Percentiles rank a stretch among this genome's conserved stretches.
Conservation (phyloP, 225 moss, liverwort and hornwort species). For the Asterella californica region DNA sequence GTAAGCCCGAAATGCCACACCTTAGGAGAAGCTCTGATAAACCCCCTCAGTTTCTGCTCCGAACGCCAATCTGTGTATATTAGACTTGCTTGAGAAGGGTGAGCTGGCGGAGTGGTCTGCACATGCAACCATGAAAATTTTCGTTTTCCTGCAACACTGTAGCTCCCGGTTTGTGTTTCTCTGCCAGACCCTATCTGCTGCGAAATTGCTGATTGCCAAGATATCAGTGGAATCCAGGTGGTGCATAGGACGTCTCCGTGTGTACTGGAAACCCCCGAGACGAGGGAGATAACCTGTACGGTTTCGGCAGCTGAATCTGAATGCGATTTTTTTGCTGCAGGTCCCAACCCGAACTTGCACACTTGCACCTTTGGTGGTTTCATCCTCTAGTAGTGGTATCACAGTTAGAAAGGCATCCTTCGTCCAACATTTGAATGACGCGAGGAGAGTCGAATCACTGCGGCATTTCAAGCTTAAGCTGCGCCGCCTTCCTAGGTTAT, state of each 20-base stretch:
- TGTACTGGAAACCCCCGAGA: not conserved
- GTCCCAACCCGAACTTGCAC: conserved; percentile 4
- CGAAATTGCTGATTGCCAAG: not conserved
- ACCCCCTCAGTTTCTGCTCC: too few relatives aligned
- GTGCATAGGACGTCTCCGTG: not conserved
- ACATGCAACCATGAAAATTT: too few relatives aligned
- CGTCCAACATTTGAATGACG: not conserved
- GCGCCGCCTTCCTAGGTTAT: conserved; percentile 17
- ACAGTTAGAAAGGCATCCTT: conserved; percentile 8
- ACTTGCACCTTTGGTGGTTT: conserved; percentile 5
- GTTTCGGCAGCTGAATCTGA: not conserved
- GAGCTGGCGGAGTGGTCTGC: not conserved
- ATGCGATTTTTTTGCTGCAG: not conserved
- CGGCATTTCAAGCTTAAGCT: conserved; percentile 9
- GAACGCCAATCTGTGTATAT: too few relatives aligned
- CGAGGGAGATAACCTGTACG: not conserved
- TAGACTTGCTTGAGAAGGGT: not conserved
- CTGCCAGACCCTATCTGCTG: not conserved
- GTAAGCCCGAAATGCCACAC: conserved; percentile 20
- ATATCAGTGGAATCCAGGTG: not conserved
- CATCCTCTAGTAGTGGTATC: not conserved
- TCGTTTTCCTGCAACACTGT: not conserved
- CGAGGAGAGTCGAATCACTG: not conserved
- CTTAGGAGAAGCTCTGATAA: too few relatives aligned
- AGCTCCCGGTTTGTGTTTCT: not conserved